Evolutionary conservation across 2,329 filamentous ascomycete genomes (phyloP).

Genomic region (Calonectria hawksworthii): DNA sequence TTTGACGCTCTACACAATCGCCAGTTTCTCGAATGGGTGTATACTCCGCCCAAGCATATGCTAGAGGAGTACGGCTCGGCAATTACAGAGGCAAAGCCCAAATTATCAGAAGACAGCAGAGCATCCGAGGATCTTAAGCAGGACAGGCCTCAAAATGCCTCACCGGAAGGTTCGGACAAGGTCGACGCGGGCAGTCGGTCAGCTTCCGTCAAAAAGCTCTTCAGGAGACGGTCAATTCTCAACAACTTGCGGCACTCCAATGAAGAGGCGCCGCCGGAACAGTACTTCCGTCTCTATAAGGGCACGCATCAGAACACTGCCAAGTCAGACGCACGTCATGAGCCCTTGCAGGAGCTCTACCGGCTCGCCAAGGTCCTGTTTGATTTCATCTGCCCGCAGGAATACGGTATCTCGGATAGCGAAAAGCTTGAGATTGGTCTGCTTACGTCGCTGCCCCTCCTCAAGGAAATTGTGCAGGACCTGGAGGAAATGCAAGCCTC

Average conservation of each 20-base stretch:
- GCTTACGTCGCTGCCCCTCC: slow-evolving; percentile 89
- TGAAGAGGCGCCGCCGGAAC: slow-evolving; percentile 72
- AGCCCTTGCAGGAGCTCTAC: slow-evolving; percentile 93
- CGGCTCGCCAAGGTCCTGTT: slow-evolving; percentile 95
- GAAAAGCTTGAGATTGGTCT: slow-evolving; percentile 99
- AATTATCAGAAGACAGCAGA: slow-evolving; percentile 58
- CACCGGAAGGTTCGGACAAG: slow-evolving; percentile 55
- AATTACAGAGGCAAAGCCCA: slow-evolving; percentile 57
- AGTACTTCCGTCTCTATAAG: slow-evolving; percentile 93
- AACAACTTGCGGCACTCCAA: slow-evolving; percentile 63
- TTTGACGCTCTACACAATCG: slow-evolving; percentile 98
- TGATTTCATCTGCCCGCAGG: slow-evolving; percentile 98
- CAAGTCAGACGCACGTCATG: slow-evolving; percentile 87
- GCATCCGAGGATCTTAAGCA: slow-evolving; percentile 54
- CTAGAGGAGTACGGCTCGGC: slow-evolving; percentile 73
- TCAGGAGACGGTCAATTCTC: slow-evolving; percentile 73
- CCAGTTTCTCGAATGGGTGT: slow-evolving; percentile 97
- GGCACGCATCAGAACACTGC: slow-evolving; percentile 76
- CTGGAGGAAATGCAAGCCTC: slow-evolving; percentile 97
- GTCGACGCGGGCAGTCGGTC: slow-evolving; percentile 55
- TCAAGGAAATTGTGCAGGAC: slow-evolving; percentile 97
- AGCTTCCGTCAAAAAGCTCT: slow-evolving; percentile 61
- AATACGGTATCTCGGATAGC: slow-evolving; percentile 95
- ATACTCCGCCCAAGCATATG: slow-evolving; percentile 86
- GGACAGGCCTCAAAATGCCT: slow-evolving; percentile 46